A percentile compares a stretch with the other conserved stretches of the same genome.
These are phyloP conservation scores for Pestalotiopsis sp. DNA, from an alignment of 2,329 filamentous ascomycete species.

Conservation along the genomic window DNA sequence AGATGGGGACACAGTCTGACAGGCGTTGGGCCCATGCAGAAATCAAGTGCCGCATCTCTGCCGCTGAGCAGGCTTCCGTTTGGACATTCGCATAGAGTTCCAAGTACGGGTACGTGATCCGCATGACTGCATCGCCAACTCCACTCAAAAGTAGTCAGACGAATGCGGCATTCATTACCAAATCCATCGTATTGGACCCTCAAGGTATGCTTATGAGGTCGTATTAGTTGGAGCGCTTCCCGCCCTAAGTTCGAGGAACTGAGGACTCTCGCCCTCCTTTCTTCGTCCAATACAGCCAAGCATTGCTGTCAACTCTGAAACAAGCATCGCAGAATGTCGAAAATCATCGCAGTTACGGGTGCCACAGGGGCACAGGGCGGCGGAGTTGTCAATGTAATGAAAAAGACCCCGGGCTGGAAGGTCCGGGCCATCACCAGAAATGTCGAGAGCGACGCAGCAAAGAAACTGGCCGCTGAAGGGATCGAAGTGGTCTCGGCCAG, in stretches of 20 bases:
- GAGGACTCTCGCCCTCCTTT: no score
- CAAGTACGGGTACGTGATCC: background rate
- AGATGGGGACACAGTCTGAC: background rate
- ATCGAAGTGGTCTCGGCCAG: conserved; percentile 12
- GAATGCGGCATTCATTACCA: background rate
- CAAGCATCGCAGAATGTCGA: background rate
- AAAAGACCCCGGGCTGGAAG: conserved; percentile 16
- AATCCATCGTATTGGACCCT: background rate
- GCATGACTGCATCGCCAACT: background rate
- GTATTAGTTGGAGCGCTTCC: background rate
- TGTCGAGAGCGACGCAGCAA: conserved; percentile 3
- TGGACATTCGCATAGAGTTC: background rate
- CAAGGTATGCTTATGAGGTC: background rate
- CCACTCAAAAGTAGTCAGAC: background rate
- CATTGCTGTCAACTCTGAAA: background rate
- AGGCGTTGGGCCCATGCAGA: background rate
- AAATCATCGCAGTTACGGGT: conserved; percentile 16
- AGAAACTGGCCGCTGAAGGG: conserved; percentile 11
- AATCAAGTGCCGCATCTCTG: background rate
- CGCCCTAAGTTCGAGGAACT: no score
- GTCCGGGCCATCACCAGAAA: conserved; percentile 16
- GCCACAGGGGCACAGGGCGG: conserved; percentile 15
- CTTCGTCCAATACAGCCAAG: no score
- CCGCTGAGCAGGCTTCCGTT: background rate
- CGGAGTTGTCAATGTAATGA: conserved; percentile 17